Conservation (phyloP, 164 flowering plant species). For the Echeveria elegans region DNA sequence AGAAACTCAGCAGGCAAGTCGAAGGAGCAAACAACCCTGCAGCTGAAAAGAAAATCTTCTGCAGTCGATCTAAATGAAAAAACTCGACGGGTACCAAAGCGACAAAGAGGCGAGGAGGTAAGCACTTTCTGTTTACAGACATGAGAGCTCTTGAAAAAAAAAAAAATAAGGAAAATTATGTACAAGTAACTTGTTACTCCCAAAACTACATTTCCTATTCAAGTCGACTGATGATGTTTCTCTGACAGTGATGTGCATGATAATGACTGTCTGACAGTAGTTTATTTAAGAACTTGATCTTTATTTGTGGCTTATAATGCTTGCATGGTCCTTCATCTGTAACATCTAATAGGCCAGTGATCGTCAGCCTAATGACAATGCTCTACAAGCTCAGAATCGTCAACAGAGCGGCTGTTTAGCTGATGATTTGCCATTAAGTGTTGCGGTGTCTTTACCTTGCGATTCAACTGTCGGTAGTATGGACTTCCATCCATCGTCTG, state of each 20-base stretch:
- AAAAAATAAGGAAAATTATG: neutral
- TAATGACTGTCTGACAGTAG: too few relatives aligned
- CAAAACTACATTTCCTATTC: too few relatives aligned
- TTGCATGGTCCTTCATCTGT: neutral
- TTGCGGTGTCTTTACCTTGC: neutral
- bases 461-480: neutral
- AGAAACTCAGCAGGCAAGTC: neutral
- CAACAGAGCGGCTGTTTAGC: neutral
- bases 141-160: neutral
- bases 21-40: neutral
- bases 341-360: neutral
- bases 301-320: neutral
- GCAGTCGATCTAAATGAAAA: neutral
- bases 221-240: too few relatives aligned
- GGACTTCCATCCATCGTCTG: neutral
- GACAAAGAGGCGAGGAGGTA: neutral
- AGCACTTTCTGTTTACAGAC: neutral
- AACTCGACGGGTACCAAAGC: neutral
- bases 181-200: neutral
- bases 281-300: neutral
- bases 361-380: neutral
- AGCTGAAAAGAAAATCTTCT: neutral
- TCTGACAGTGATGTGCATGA: too few relatives aligned
- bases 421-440: neutral
- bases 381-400: neutral